Evolutionary conservation across 73 alveolate species (phyloP), one percentile per base, ranked within the genome.

Genomic region (Blepharisma stoltei): DNA sequence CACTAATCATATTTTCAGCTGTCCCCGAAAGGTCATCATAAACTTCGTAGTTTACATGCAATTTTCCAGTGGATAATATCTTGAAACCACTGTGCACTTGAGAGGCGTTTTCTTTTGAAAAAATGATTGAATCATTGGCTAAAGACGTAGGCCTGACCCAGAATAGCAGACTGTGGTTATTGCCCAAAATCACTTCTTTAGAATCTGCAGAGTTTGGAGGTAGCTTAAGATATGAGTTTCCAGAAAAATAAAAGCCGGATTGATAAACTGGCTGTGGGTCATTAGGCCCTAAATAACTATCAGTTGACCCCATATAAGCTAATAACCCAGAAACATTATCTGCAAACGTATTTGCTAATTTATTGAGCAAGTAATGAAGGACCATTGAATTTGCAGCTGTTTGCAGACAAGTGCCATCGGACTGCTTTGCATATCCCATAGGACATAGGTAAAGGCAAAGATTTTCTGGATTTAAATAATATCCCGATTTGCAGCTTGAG

Each of bases 181-280:
- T 60, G 2, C 73, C 73, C 5, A 60, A 9, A 25, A 60, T 60
- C 38, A 60, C 18, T 3, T 11, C 11, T 8, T 14, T 60, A 1
- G 11, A 8, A 60, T 60, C 45, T 9, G 73, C 73, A 25, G 18
- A 14, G 5, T 60, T 60, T 25, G 73, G 73, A 0, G 73, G 73
- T 60, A 60, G 23, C 14, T 8, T 38, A 8, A 60, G 1, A 60
- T 18, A 60, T 14, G 46, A 14, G 5, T 14, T 60, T 60, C 47
- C 47, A 8, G 14, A 14, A 60, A 60, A 60, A 25, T 60, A 60
- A n/a, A 60, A 14, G 14, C 73, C 73, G 2, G 46, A 14, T n/a
- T 38, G 18, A 60, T 60, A 60, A 18, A 60, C 23, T 9, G 73
- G 73, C 38, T 18, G 46, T 14, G 73, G 73, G 73, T 60, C 73